These are phyloP conservation scores for Saccharomyces eubayanus DNA, from an alignment of 805 yeast species.

Conservation along the genomic window DNA sequence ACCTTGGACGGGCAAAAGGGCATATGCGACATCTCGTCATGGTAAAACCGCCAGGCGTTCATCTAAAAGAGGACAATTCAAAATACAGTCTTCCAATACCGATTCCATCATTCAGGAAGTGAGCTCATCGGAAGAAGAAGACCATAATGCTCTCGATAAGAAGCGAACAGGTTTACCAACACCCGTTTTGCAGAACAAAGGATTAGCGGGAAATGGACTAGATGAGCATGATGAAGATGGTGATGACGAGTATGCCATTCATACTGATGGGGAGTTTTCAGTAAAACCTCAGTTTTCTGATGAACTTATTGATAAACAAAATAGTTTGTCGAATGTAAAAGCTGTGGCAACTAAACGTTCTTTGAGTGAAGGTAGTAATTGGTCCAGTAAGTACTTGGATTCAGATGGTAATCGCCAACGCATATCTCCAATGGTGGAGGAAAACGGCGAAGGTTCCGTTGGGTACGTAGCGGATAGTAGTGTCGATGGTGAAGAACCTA, in stretches of 20 bases:
- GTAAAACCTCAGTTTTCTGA: neutral
- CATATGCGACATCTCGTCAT: conserved; percentile 10
- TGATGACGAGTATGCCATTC: neutral
- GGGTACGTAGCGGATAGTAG: neutral
- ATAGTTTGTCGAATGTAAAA: neutral
- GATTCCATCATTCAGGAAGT: conserved; percentile 30
- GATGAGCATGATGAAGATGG: neutral
- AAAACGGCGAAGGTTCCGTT: neutral
- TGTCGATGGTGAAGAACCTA: neutral
- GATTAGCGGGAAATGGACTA: neutral
- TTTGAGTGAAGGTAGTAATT: conserved; percentile 5
- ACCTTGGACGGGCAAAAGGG: conserved; percentile 10
- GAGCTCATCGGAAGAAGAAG: conserved; percentile 19
- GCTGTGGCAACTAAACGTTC: conserved; percentile 1
- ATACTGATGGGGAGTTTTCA: neutral
- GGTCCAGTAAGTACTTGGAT: neutral
- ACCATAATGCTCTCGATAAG: neutral
- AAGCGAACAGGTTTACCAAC: neutral
- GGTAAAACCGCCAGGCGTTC: conserved; percentile 14
- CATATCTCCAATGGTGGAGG: neutral
- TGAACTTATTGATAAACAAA: neutral
- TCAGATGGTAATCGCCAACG: neutral
- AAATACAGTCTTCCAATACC: conserved; percentile 12
- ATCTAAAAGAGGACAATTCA: conserved; percentile 16
- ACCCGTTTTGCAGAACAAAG: neutral